These are phyloP conservation scores for Backusella luteola DNA, from an alignment of 192 early-diverging fungal genomes.

Conservation along the genomic window DNA sequence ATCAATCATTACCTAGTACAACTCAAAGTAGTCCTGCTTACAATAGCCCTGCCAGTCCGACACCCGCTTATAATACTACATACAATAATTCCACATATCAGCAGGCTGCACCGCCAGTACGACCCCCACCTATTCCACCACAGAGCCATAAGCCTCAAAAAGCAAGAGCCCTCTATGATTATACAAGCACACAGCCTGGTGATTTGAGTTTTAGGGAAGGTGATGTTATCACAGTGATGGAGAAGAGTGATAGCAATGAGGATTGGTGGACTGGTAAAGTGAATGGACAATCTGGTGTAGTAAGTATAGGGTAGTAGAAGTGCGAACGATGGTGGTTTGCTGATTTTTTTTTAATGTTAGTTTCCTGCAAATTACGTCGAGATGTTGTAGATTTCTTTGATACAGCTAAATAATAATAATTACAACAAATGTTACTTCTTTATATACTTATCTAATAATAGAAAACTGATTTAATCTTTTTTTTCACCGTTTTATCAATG, in stretches of 20 bases:
- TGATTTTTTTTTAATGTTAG: background rate
- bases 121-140: conserved; percentile 46
- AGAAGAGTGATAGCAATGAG: conserved; percentile 42
- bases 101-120: background rate
- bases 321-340: too few species aligned
- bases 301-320: conserved; percentile 12
- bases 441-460: background rate
- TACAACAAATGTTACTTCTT: background rate
- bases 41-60: background rate
- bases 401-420: background rate
- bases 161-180: conserved; percentile 41
- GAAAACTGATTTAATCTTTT: background rate
- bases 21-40: background rate
- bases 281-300: conserved; percentile 19
- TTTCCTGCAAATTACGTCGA: background rate
- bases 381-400: background rate
- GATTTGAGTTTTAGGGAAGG: conserved; percentile 44
- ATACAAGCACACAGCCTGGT: conserved; percentile 30
- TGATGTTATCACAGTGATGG: conserved; percentile 42
- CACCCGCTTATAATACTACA: background rate
- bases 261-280: conserved; percentile 47
- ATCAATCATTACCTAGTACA: background rate
- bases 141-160: conserved; percentile 32
- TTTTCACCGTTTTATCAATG: background rate
- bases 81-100: background rate